Base-by-base conservation (phyloP, 257 asterid genomes). In the Leonotis leonurus region DNA sequence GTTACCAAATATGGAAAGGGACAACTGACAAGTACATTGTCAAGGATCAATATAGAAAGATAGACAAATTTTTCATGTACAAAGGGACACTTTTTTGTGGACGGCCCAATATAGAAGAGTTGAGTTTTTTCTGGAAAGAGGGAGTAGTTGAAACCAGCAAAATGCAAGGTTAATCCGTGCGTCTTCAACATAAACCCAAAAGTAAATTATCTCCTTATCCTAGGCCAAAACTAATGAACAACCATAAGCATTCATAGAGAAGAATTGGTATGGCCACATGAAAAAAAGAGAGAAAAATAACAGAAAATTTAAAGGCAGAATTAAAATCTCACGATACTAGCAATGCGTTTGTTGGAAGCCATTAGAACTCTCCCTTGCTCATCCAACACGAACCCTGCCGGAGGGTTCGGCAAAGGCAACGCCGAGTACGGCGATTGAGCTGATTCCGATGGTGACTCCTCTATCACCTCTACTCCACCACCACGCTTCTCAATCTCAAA, bases 371-470 rank as follows among this genome's bases (percentile, higher is more conserved):
- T 82, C 67, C 96, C 96, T 74, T 88, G 88, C 21, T 83, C 98
- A 60, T 88, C 95, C 68, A 91, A 52, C 45, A 85, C 83, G 51
- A 91, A 91, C n/a, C 98, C 96, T 5, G 98, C 98, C 18, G 98
- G 96, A 0, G 98, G 98, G 9, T 91, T 91, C 13, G 98, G 96
- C 66, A 88, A 74, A 20, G 95, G 88, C 69, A 89, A 74, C 62
- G 86, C 73, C 66, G 82, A 30, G 64, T 77, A 77, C 3, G 80
- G 75, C 37, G 84, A 48, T 60, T 53, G 52, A 6, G 54, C 46
- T 37, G 73, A 70, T 17, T 74, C 60, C 6, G 77, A 65, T 35
- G 73, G 71, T 5, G 80, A 72, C 65, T 79, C 85, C 29, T n/a
- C n/a, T n/a, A 70, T 50, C 74, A 68, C 70, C 51, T 72, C 85